A percentile compares a stretch with the other conserved stretches of the same genome.
phyloP scores from a whole-genome alignment of 179 eudicot species.

The Vitellaria paradoxa region DNA sequence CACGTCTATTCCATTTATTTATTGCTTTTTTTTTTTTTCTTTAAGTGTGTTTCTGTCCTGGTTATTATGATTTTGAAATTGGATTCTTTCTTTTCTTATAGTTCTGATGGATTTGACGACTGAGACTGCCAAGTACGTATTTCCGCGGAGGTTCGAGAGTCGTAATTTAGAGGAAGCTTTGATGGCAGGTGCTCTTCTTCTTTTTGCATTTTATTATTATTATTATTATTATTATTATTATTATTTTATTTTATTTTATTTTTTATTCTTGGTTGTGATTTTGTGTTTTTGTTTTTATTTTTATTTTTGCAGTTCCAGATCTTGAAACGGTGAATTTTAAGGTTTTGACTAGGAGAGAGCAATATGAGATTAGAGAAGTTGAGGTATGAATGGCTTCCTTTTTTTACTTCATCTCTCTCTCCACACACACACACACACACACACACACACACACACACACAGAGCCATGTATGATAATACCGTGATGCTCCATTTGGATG shows the following conservation, averaged over 20 bases:
- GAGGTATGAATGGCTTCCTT: slow-evolving; percentile 47
- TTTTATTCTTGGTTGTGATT: not conserved
- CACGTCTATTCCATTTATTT: not conserved
- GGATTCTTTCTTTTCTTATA: slow-evolving; percentile 18
- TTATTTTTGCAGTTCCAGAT: slow-evolving; percentile 64
- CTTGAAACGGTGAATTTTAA: slow-evolving; percentile 73
- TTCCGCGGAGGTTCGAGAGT: slow-evolving; percentile 66
- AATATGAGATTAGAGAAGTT: slow-evolving; percentile 90
- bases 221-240: no score
- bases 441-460: no score
- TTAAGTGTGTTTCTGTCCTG: not conserved
- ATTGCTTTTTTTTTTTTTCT: slow-evolving; percentile 3
- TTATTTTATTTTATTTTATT: no score
- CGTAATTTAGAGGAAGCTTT: slow-evolving; percentile 81
- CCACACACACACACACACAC: no score
- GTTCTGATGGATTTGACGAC: slow-evolving; percentile 62
- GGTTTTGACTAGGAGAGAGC: slow-evolving; percentile 56
- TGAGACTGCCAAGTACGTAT: slow-evolving; percentile 68
- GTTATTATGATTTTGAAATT: not conserved
- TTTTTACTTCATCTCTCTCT: not conserved
- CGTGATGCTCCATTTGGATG: no score
- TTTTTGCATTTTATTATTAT: not conserved
- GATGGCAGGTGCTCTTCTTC: slow-evolving; percentile 58
- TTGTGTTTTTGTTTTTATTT: not conserved
- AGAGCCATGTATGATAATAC: no score